Percentiles rank a stretch among this genome's conserved stretches.
These are phyloP conservation scores for Fusarium pseudonygamai DNA, from an alignment of 2,329 filamentous ascomycete species.

Conservation along the genomic window DNA sequence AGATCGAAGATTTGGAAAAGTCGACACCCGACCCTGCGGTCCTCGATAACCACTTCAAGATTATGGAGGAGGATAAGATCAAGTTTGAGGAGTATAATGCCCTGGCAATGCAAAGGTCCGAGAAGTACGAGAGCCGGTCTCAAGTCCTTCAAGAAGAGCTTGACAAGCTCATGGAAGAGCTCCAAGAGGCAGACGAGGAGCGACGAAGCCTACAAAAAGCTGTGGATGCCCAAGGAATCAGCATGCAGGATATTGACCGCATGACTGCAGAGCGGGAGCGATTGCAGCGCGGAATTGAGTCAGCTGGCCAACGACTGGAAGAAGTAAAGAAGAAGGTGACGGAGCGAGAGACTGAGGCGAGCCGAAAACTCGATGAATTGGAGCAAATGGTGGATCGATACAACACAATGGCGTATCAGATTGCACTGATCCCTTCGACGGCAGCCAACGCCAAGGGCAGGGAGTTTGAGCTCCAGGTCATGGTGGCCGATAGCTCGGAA, in stretches of 20 bases:
- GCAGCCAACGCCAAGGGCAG: constrained; percentile 86
- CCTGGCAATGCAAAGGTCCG: constrained; percentile 82
- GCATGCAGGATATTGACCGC: constrained; percentile 97
- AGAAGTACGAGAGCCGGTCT: constrained; percentile 86
- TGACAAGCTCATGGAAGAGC: constrained; percentile 77
- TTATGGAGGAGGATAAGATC: constrained; percentile 91
- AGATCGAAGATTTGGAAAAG: constrained; percentile 91
- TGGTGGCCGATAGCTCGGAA: constrained; percentile 80
- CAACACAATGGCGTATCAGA: constrained; percentile 94
- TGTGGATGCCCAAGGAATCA: constrained; percentile 93
- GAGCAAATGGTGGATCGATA: constrained; percentile 89
- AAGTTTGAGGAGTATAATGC: constrained; percentile 97
- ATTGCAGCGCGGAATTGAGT: constrained; percentile 87
- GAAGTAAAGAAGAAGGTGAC: constrained; percentile 84
- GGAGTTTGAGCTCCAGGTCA: constrained; percentile 85
- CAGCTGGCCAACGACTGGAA: constrained; percentile 78
- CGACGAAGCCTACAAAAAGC: constrained; percentile 80
- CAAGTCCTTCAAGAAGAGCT: constrained; percentile 88
- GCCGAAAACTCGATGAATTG: constrained; percentile 87
- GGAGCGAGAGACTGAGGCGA: constrained; percentile 90
- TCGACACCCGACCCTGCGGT: constrained; percentile 84
- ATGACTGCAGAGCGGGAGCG: constrained; percentile 97
- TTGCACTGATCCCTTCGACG: constrained; percentile 85
- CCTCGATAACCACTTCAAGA: constrained; percentile 88
- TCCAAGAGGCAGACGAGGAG: constrained; percentile 85